phyloP scores from a whole-genome alignment of 129 eudicot genomes.

The Pseudognaphalium luteoalbum region DNA sequence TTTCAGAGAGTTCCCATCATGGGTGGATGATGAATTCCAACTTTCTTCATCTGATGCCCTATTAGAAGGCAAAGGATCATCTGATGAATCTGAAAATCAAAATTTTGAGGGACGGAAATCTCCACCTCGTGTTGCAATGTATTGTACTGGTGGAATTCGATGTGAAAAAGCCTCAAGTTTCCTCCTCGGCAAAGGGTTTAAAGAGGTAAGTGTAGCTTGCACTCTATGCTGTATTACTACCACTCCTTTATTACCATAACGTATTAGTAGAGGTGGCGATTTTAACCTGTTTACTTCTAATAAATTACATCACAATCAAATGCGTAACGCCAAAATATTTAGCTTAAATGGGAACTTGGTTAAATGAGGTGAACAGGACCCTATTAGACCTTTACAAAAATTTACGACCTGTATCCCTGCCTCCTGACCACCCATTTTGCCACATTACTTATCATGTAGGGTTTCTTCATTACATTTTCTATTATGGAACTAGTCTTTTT shows the following conservation, averaged over 20 bases:
- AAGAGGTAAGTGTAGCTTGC: slow-evolving; percentile 53
- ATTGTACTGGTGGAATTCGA: slow-evolving; percentile 90
- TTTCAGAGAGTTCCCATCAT: slow-evolving; percentile 82
- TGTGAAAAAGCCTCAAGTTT: slow-evolving; percentile 91
- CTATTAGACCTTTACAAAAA: background rate
- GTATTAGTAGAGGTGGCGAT: background rate
- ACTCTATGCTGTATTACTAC: background rate
- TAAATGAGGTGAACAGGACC: background rate
- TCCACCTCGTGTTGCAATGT: slow-evolving; percentile 91
- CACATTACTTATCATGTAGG: slow-evolving; percentile 4
- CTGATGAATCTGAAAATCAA: slow-evolving; percentile 33
- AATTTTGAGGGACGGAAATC: slow-evolving; percentile 38
- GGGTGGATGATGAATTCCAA: slow-evolving; percentile 74
- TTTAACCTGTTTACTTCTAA: background rate
- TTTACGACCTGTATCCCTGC: background rate
- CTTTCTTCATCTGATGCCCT: slow-evolving; percentile 38
- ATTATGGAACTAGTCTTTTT: background rate
- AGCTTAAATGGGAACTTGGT: background rate
- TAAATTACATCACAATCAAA: background rate
- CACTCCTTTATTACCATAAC: background rate
- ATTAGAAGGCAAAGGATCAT: slow-evolving; percentile 24
- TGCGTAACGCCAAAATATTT: background rate
- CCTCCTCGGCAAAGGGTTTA: slow-evolving; percentile 77
- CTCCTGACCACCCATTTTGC: background rate
- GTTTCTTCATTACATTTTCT: background rate